Evolutionary conservation across 2,329 filamentous ascomycete species (phyloP).

Genomic region (Xylariaceae sp.): DNA sequence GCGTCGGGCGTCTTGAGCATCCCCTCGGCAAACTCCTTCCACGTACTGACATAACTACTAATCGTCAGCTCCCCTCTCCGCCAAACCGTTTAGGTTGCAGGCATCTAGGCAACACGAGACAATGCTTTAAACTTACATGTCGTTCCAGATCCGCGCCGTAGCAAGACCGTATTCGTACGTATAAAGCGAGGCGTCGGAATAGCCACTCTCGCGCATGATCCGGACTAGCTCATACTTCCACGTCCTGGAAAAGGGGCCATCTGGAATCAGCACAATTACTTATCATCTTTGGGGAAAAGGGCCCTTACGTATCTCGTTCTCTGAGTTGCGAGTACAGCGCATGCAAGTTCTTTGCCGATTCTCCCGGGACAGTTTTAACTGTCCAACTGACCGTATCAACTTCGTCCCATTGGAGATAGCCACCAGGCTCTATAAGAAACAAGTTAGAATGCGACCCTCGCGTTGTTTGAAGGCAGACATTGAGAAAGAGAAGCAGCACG

Average conservation of each 20-base stretch:
- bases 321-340: neutral
- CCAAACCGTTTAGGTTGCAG: too few species aligned
- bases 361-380: slow-evolving; percentile 10
- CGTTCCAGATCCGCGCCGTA: slow-evolving; percentile 15
- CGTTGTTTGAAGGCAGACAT: neutral
- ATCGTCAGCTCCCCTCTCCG: neutral
- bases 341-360: slow-evolving; percentile 5
- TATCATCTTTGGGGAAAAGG: neutral
- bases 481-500: neutral
- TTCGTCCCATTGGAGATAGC: slow-evolving; percentile 20
- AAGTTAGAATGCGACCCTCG: neutral
- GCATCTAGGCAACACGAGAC: too few species aligned
- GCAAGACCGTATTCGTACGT: slow-evolving; percentile 11
- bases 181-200: slow-evolving; percentile 2
- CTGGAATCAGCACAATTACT: neutral
- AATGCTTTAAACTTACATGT: slow-evolving; percentile 10
- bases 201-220: slow-evolving; percentile 13
- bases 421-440: slow-evolving; percentile 14
- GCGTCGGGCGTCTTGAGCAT: neutral
- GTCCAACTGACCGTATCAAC: slow-evolving; percentile 9
- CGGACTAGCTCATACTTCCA: slow-evolving; percentile 11
- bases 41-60: neutral
- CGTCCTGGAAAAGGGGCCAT: neutral
- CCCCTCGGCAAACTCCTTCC: neutral
- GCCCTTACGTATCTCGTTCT: slow-evolving; percentile 5